phyloP scores from a whole-genome alignment of 192 early-diverging fungal species.

The Rhizophagus prolifer region DNA sequence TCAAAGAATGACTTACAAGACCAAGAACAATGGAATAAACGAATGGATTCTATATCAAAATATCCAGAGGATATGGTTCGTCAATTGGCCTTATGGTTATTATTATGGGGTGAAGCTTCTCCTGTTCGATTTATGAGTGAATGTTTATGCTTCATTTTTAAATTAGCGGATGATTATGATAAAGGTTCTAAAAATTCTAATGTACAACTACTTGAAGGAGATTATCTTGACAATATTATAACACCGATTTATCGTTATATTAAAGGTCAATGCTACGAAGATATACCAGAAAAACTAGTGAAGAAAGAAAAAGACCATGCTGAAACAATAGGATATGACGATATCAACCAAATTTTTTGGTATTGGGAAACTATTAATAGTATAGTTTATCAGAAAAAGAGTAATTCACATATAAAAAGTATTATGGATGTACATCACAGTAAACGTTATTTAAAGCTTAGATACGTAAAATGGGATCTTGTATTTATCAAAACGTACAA shows the following conservation, averaged over 20 bases:
- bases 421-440: conserved; percentile 61
- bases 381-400: conserved; percentile 55
- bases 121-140: conserved; percentile 73
- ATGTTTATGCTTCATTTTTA: conserved; percentile 78
- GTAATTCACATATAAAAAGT: neutral
- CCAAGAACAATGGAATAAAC: conserved; percentile 62
- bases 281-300: conserved; percentile 65
- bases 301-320: conserved; percentile 78
- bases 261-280: conserved; percentile 73
- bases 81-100: conserved; percentile 72
- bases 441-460: conserved; percentile 62
- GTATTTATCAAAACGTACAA: conserved; percentile 81
- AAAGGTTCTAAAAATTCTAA: conserved; percentile 38
- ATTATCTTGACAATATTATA: conserved; percentile 66
- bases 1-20: conserved; percentile 31
- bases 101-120: conserved; percentile 80
- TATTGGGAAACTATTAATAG: conserved; percentile 60
- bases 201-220: conserved; percentile 65
- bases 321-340: conserved; percentile 76
- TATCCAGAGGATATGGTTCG: conserved; percentile 56
- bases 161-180: conserved; percentile 66
- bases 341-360: conserved; percentile 87
- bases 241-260: conserved; percentile 73
- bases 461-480: conserved; percentile 66
- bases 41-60: conserved; percentile 72